Base-by-base conservation (phyloP, 768 basidiomycete genomes). In the Tricholomella constricta region DNA sequence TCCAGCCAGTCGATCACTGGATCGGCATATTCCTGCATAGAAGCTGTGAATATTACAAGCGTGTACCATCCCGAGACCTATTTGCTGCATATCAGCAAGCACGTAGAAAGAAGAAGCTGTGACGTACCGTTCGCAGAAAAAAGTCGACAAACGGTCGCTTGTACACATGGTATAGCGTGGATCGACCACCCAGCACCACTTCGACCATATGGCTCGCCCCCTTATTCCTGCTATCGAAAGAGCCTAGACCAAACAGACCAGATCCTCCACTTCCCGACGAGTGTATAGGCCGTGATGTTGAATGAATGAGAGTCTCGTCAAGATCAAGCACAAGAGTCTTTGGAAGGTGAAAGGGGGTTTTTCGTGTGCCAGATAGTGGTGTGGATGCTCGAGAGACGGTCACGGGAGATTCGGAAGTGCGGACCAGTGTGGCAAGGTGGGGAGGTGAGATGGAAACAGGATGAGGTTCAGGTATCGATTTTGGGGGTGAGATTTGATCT, bases 1-100 rank as follows among this genome's bases (percentile, higher is more conserved):
- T 99, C 97, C 48, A 99, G 75, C 97, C 97, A 99, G 72, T 99
- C 97, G 60, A 99, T 99, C 25, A 99, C 95, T 0, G 97, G 97
- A 75, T 99, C 97, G 56, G 97, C 97, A 69, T 99, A 99, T 72
- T 99, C 97, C 65, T 94, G 90, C 91, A 99, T 93, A 8, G 96
- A 98, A 6, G 97, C 97, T 27, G 97, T 99, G 72, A 96, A 99
- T 58, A 99, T 94, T 48, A 99, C 94, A 54, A 99, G 82, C 1
- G 95, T 98, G 72, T 99, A 99, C 97, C 97, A 99, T 22, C 87
- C 80, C 26, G 97, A 95, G 35, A 98, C 96, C 95, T 98, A 62
- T 52, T 38, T 22, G 20, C 35, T 37, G 56, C 34, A 54, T 48
- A 54, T 62, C 52, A 69, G 8, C 9, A 36, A 27, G 15, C 19